Base-by-base conservation (phyloP, 106 monocot genomes). In the Allium sativum region DNA sequence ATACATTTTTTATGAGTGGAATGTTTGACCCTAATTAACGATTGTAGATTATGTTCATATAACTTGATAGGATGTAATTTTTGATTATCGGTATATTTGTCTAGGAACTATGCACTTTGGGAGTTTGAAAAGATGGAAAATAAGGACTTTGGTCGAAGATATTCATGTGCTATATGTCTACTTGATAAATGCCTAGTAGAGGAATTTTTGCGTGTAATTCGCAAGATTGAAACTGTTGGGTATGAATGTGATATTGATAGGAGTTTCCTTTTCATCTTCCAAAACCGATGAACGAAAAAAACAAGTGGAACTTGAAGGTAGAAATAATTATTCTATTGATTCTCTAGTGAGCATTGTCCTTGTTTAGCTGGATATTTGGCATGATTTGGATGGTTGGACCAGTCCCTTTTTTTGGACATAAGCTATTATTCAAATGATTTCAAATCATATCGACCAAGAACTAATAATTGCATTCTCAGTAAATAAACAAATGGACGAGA, bases 221-320 rank as follows among this genome's bases (percentile, higher is more conserved):
- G 88, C 45, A 93, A 84, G 67, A 78, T 76, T 56, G 88, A 84
- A 19, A 73, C 48, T 62, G 88, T 93, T 48, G 88, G 88, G 50
- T 93, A 93, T 75, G 93, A 84, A 18, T 84, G 93, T 73, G 93
- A 88, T 69, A 69, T 93, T 78, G 92, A 93, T 75, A 87, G 88
- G 14, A 93, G 87, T n/a, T 76, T 87, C 88, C 11, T 93, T 93
- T 67, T 93, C 93, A 31, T 77, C 87, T 48, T 88, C 84, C 40
- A 72, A 74, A 52, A 75, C 18, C 48, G 93, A 93, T 68, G 81
- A 74, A 70, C 93, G 92, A 86, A 59, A 72, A 77, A 74, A 87
- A 83, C 71, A 83, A 78, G 21, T 92, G 92, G 86, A 92, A 92
- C 71, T 72, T 92, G 77, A 87, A 86, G 86, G 92, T 92, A 62